These are phyloP conservation scores for Sugiyamaella americana DNA, from an alignment of 805 yeast species.

Conservation along the genomic window DNA sequence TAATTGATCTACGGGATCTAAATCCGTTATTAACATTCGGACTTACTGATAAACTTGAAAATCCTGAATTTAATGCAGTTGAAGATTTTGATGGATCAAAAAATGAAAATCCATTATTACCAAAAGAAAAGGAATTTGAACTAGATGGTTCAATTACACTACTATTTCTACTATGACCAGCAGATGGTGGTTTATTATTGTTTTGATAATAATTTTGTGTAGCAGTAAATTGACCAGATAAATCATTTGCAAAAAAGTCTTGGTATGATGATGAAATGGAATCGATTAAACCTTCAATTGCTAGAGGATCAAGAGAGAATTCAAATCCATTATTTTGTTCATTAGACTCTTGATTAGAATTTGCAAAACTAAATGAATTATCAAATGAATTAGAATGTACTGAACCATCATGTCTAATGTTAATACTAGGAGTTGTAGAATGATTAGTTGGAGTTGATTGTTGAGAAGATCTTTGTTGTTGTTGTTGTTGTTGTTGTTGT, in stretches of 20 bases:
- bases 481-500: background rate
- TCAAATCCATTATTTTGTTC: constrained; percentile 24
- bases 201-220: background rate
- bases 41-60: constrained; percentile 11
- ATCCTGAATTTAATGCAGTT: constrained; percentile 6
- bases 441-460: background rate
- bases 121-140: constrained; percentile 4
- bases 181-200: background rate
- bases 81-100: background rate
- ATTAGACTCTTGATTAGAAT: background rate
- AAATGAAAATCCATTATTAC: constrained; percentile 10
- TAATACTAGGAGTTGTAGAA: background rate
- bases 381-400: background rate
- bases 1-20: background rate
- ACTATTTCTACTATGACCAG: background rate
- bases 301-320: constrained; percentile 43
- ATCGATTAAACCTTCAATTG: constrained; percentile 40
- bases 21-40: constrained; percentile 10
- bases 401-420: background rate
- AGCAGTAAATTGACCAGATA: background rate
- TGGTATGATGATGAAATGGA: constrained; percentile 13
- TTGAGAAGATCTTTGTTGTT: background rate
- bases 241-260: constrained; percentile 7
- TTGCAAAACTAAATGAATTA: background rate
- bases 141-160: background rate